These are phyloP conservation scores for Exophiala sp. DNA, from an alignment of 2,329 filamentous ascomycete species.

Conservation along the genomic window DNA sequence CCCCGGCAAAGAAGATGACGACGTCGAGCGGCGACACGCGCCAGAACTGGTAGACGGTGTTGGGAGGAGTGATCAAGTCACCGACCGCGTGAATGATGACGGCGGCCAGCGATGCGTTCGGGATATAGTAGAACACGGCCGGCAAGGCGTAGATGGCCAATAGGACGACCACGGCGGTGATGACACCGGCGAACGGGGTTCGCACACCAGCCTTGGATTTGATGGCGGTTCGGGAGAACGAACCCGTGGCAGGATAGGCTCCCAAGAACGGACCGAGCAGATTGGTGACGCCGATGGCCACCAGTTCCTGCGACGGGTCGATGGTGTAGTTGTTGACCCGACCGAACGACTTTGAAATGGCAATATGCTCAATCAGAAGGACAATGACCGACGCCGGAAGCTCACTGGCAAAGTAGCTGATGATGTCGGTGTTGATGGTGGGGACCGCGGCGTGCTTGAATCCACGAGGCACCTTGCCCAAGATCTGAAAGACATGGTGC, in stretches of 20 bases:
- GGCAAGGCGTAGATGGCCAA: constrained; percentile 85
- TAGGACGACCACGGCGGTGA: constrained; percentile 79
- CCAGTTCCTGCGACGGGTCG: constrained; percentile 89
- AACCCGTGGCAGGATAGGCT: constrained; percentile 86
- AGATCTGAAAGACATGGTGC: constrained; percentile 64
- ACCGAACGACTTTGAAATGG: constrained; percentile 94
- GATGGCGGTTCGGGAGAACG: constrained; percentile 93
- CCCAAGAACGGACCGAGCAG: constrained; percentile 86
- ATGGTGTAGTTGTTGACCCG: constrained; percentile 95
- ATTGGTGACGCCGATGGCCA: constrained; percentile 88
- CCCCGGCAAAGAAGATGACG: constrained; percentile 86
- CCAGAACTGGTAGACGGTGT: constrained; percentile 94
- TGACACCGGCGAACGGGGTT: constrained; percentile 81
- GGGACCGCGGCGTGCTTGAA: constrained; percentile 77
- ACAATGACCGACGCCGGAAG: constrained; percentile 86
- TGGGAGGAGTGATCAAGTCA: constrained; percentile 84
- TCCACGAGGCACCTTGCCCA: constrained; percentile 73
- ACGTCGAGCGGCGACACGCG: constrained; percentile 84
- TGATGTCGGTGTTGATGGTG: constrained; percentile 57
- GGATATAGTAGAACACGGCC: constrained; percentile 89
- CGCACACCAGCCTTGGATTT: constrained; percentile 94
- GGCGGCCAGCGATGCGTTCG: constrained; percentile 69
- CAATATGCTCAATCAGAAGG: constrained; percentile 93
- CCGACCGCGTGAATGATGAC: constrained; percentile 96
- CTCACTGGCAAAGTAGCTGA: constrained; percentile 62